Evolutionary conservation across 1,284 basidiomycete species (phyloP), one percentile per base, ranked within the genome.

Genomic region (Ganoderma sinense): DNA sequence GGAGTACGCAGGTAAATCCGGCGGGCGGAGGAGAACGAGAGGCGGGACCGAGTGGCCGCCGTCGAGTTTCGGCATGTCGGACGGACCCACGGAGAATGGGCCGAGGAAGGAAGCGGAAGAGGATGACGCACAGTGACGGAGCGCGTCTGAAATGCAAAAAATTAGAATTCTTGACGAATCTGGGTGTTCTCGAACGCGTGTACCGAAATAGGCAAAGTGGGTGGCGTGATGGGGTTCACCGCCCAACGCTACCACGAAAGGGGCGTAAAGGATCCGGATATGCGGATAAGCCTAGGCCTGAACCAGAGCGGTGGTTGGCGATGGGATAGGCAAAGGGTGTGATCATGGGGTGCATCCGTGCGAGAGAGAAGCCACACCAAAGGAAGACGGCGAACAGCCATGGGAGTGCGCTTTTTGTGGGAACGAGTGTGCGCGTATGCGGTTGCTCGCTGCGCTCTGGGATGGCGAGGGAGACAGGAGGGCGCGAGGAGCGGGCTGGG

Each of bases 141-240:
- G 18, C 29, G 43, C 18, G 26, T 31, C 58, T 56, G 29, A 33
- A 56, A 33, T 33, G 20, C 45, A 48, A n/a, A 48, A 18, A 48
- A 48, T 33, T 18, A 20, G 29, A 33, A 29, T 29, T 56, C 53
- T 33, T 69, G 68, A 66, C 68, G 66, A 41, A 62, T 53, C 51
- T 45, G 39, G n/a, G 45, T 62, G 48, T 48, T 68, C 61, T 55
- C 45, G 62, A 68, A 67, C 69, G 67, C 65, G 45, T 14, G 14
- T 40, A 26, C 70, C 70, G 31, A 53, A 73, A 45, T 1, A n/a
- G 69, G 72, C 20, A 69, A 73, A 51, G 70, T 60, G 66, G 68
- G 72, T 73, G 72, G 72, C 72, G 72, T 73, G 72, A 73, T 73
- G 72, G 72, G 66, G 70, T 68, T 66, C 72, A 68, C 68, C 62